Evolutionary conservation across 2,329 filamentous ascomycete genomes (phyloP).

Genomic region (Epichloe glyceriae): DNA sequence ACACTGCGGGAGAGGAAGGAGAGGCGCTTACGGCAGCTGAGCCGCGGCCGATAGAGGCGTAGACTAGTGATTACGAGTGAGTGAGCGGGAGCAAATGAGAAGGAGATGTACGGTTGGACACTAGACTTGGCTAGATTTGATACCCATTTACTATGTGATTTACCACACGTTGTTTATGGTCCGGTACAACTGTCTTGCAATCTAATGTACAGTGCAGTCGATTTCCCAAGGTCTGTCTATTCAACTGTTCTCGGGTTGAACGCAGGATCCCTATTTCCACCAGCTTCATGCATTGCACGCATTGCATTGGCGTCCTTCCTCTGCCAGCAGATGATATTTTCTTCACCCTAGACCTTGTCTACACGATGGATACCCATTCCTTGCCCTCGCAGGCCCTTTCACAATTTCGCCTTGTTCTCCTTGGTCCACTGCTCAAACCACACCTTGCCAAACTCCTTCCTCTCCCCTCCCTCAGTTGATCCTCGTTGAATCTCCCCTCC

Average conservation of each 20-base stretch:
- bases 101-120: conserved; percentile 2
- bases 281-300: too few relatives aligned
- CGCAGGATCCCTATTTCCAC: too few relatives aligned
- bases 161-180: conserved; percentile 4
- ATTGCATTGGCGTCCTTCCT: too few relatives aligned
- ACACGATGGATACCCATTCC: background rate
- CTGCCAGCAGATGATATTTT: too few relatives aligned
- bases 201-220: background rate
- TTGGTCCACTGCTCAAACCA: conserved; percentile 37
- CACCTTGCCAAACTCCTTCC: conserved; percentile 29
- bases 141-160: conserved; percentile 5
- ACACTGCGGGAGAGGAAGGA: background rate
- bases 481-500: conserved; percentile 34
- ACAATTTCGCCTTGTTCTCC: conserved; percentile 28
- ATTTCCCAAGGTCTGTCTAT: background rate
- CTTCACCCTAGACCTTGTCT: too few relatives aligned
- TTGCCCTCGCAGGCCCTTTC: background rate
- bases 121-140: conserved; percentile 12
- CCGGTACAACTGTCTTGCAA: background rate
- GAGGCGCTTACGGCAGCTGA: conserved; percentile 10
- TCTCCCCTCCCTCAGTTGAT: conserved; percentile 26
- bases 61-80: conserved; percentile 1
- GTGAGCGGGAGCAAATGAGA: background rate
- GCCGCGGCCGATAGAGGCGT: conserved; percentile 10
- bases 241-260: too few relatives aligned